Percentiles rank a stretch among this genome's conserved stretches.
phyloP scores from a whole-genome alignment of 805 yeast species.

The Kodamaea nitidulidarum region DNA sequence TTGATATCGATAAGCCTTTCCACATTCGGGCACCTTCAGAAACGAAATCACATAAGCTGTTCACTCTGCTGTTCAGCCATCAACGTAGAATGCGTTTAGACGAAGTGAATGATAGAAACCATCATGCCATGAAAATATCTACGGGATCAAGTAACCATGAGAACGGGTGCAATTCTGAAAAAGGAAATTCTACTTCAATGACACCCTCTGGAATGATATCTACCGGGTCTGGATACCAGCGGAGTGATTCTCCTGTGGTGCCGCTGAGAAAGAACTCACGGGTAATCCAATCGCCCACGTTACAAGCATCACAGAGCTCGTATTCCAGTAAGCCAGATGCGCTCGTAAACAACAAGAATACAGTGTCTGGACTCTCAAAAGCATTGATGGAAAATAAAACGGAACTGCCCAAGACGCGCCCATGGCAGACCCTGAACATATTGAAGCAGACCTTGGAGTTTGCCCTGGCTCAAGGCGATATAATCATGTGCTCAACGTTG shows the following conservation, averaged over 20 bases:
- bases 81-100: constrained; percentile 3
- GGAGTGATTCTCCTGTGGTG: neutral
- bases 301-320: neutral
- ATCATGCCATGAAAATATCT: constrained; percentile 15
- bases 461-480: constrained; percentile 59
- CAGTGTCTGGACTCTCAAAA: constrained; percentile 10
- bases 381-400: constrained; percentile 7
- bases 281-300: neutral
- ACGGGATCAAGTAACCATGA: neutral
- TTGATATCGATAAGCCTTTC: neutral
- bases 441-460: constrained; percentile 51
- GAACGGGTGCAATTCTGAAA: neutral
- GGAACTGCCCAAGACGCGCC: constrained; percentile 22
- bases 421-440: constrained; percentile 56
- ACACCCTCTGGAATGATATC: neutral
- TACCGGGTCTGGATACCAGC: neutral
- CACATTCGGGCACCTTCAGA: neutral
- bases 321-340: neutral
- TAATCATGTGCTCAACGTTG: constrained; percentile 55
- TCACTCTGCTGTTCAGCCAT: constrained; percentile 1
- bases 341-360: neutral
- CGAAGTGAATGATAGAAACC: constrained; percentile 37
- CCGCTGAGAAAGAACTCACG: neutral
- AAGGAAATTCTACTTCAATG: neutral
- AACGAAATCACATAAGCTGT: neutral